Percentiles rank a stretch among this genome's conserved stretches.
phyloP scores from a whole-genome alignment of 176 grass and related monocot genomes.

The Bothriochloa decipiens region DNA sequence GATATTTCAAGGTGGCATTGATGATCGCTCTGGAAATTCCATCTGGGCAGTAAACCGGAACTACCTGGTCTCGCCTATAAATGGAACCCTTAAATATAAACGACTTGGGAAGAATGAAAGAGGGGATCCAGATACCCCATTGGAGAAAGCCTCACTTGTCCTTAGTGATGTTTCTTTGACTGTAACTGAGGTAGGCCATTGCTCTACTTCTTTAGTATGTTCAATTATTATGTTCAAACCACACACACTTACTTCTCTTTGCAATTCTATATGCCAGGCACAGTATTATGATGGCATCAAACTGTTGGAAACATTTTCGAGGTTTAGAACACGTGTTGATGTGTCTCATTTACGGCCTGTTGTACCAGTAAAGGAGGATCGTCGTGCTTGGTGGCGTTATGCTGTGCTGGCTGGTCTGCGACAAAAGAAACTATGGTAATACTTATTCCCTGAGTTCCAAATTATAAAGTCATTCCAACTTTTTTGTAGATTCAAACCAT shows the following conservation, averaged over 20 bases:
- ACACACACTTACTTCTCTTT: slow-evolving; percentile 26
- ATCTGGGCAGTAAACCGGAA: slow-evolving; percentile 70
- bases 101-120: slow-evolving; percentile 91
- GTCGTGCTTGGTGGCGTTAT: slow-evolving; percentile 90
- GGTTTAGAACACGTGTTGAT: slow-evolving; percentile 89
- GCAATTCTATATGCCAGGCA: slow-evolving; percentile 62
- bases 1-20: slow-evolving; percentile 94
- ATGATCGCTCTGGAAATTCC: slow-evolving; percentile 54
- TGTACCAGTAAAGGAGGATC: slow-evolving; percentile 73
- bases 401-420: slow-evolving; percentile 84
- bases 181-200: slow-evolving; percentile 72
- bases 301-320: slow-evolving; percentile 91
- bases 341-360: slow-evolving; percentile 94
- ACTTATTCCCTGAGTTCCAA: not conserved
- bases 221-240: slow-evolving; percentile 9
- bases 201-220: slow-evolving; percentile 32
- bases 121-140: slow-evolving; percentile 65
- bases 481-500: not conserved
- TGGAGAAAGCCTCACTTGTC: slow-evolving; percentile 89
- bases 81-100: slow-evolving; percentile 97
- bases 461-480: too few species aligned
- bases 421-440: slow-evolving; percentile 94
- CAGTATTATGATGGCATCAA: slow-evolving; percentile 98
- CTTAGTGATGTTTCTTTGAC: slow-evolving; percentile 94
- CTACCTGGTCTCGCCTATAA: slow-evolving; percentile 96